These are phyloP conservation scores for Alternaria sp. DNA, from an alignment of 2,329 filamentous ascomycete genomes.

Conservation along the genomic window DNA sequence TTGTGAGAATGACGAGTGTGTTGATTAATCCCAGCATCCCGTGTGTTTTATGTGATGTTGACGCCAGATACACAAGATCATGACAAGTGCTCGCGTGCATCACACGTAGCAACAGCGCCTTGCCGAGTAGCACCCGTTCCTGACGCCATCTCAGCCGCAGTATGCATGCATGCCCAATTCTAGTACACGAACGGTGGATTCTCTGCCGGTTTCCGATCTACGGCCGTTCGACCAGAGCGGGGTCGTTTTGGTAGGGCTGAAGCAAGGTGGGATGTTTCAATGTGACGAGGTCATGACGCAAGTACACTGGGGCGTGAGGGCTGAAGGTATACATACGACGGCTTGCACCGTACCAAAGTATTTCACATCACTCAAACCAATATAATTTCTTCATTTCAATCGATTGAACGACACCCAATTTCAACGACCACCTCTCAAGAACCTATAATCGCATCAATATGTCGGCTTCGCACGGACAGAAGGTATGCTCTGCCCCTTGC, in stretches of 20 bases:
- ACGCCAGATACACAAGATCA: not conserved
- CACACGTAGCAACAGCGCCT: not conserved
- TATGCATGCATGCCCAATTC: slow-evolving; percentile 5
- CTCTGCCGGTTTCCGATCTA: slow-evolving; percentile 1
- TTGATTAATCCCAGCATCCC: not conserved
- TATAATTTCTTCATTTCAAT: not conserved
- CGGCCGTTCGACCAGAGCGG: not conserved
- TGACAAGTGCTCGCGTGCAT: not conserved
- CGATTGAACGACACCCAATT: not conserved
- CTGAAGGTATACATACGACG: slow-evolving; percentile 6
- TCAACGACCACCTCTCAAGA: not conserved
- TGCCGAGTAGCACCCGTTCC: not conserved
- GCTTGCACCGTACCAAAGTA: not conserved
- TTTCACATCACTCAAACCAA: not conserved
- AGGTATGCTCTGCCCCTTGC: slow-evolving; percentile 19
- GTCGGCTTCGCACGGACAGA: slow-evolving; percentile 26
- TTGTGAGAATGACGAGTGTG: not conserved
- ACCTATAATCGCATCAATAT: slow-evolving; percentile 10
- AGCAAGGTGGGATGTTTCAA: slow-evolving; percentile 10
- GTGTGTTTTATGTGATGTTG: not conserved
- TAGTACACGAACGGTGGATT: not conserved
- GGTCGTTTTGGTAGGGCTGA: slow-evolving; percentile 9
- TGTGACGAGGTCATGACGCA: slow-evolving; percentile 31
- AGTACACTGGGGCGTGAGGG: slow-evolving; percentile 17
- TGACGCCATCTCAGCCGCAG: slow-evolving; percentile 9